Evolutionary conservation across 495 filamentous ascomycete species (phyloP).

Genomic region (Pseudoneurospora amorphoporcata): DNA sequence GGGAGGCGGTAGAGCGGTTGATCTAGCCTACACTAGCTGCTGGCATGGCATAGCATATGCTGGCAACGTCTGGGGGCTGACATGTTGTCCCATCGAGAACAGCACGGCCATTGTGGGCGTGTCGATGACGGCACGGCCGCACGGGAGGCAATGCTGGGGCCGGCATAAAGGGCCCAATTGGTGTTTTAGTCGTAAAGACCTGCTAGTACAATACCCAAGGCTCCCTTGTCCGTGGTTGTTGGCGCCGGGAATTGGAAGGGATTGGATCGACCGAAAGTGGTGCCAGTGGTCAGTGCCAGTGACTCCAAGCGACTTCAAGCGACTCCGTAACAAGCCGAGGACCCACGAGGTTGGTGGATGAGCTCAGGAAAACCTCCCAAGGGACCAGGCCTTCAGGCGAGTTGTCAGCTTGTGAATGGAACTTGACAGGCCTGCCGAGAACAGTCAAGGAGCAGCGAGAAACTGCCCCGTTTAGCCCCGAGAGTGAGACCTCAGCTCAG

Average conservation of each 20-base stretch:
- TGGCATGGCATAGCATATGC: neutral
- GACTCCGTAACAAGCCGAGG: neutral
- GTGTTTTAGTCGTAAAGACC: neutral
- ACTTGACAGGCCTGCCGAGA: neutral
- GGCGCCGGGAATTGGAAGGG: neutral
- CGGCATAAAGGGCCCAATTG: neutral
- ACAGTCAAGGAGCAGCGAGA: neutral
- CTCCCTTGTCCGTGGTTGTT: neutral
- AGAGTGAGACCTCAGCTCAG: neutral
- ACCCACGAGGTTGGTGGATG: neutral
- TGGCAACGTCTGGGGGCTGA: neutral
- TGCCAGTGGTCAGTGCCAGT: neutral
- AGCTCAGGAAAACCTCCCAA: neutral
- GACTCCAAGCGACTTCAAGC: neutral
- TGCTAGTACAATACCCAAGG: neutral
- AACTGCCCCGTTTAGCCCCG: neutral
- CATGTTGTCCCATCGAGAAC: neutral
- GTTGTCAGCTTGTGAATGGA: neutral
- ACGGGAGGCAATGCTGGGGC: conserved; percentile 1
- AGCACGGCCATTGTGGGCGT: neutral
- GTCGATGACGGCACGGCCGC: conserved; percentile 12
- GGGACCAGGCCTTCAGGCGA: neutral
- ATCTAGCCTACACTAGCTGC: neutral
- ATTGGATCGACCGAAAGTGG: neutral
- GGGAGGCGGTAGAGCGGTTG: neutral